These are phyloP conservation scores for Eustoma russellianum DNA, from an alignment of 257 asterid species.

Conservation along the genomic window DNA sequence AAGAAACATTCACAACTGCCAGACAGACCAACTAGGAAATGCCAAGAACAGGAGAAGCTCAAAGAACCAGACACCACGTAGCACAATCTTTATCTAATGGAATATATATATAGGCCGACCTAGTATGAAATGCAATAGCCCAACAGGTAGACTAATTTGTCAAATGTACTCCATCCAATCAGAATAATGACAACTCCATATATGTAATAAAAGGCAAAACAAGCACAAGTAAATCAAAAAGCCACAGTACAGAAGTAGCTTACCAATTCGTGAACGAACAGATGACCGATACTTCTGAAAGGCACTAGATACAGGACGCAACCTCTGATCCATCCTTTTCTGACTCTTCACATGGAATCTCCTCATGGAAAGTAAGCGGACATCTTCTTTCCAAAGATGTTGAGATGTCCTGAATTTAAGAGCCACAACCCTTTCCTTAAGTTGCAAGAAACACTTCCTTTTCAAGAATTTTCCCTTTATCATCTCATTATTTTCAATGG, in stretches of 20 bases:
- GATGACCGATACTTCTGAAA: slow-evolving; percentile 54
- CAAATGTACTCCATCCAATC: too few relatives aligned
- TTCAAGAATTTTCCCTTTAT: slow-evolving; percentile 38
- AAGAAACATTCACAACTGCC: too few relatives aligned
- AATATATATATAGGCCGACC: not conserved
- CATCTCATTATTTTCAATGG: slow-evolving; percentile 18
- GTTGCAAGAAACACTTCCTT: slow-evolving; percentile 37
- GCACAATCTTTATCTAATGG: not conserved
- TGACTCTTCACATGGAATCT: slow-evolving; percentile 61
- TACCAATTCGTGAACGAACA: slow-evolving; percentile 51
- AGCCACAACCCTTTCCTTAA: slow-evolving; percentile 59
- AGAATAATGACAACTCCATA: not conserved
- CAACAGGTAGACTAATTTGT: not conserved
- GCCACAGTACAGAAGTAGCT: slow-evolving; percentile 10
- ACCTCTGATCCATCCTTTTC: slow-evolving; percentile 54
- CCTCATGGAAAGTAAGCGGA: slow-evolving; percentile 42
- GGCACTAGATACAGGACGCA: slow-evolving; percentile 26
- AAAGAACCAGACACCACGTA: not conserved
- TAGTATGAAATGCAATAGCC: not conserved
- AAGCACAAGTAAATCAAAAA: not conserved
- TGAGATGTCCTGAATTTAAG: slow-evolving; percentile 61
- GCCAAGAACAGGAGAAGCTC: too few relatives aligned
- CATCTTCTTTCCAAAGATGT: slow-evolving; percentile 80
- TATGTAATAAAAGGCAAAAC: not conserved
- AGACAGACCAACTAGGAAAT: too few relatives aligned